These are phyloP conservation scores for Lunasporangiospora selenospora DNA, from an alignment of 192 early-diverging fungal species.

Conservation along the genomic window DNA sequence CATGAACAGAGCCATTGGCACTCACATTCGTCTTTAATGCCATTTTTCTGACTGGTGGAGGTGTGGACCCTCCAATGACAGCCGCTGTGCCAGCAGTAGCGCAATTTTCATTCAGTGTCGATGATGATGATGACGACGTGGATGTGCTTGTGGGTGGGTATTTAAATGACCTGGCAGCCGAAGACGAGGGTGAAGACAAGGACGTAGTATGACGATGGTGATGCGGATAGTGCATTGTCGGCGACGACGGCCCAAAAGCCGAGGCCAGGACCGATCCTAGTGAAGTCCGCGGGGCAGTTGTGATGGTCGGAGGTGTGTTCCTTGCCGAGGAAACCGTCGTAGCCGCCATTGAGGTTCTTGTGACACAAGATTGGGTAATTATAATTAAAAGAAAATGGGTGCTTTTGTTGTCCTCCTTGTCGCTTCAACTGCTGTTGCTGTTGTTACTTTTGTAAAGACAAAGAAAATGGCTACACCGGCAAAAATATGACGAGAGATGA, in stretches of 20 bases:
- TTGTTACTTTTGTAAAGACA: not conserved
- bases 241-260: constrained; percentile 10
- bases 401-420: too few relatives aligned
- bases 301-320: constrained; percentile 3
- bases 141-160: constrained; percentile 10
- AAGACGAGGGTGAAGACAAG: constrained; percentile 5
- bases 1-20: too few relatives aligned
- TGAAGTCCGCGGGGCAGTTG: constrained; percentile 4
- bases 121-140: not conserved
- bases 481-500: constrained; percentile 1
- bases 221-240: not conserved
- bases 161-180: too few relatives aligned
- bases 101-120: too few relatives aligned
- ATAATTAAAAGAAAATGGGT: too few relatives aligned
- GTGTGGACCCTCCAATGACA: not conserved
- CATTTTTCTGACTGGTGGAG: too few relatives aligned
- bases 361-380: too few relatives aligned
- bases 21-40: too few relatives aligned
- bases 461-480: not conserved
- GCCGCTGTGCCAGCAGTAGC: not conserved
- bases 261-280: constrained; percentile 30
- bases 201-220: not conserved
- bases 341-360: not conserved
- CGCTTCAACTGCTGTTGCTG: not conserved
- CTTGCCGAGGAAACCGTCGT: not conserved